Evolutionary conservation across 805 yeast species (phyloP).

Genomic region (Wickerhamomyces bovis): DNA sequence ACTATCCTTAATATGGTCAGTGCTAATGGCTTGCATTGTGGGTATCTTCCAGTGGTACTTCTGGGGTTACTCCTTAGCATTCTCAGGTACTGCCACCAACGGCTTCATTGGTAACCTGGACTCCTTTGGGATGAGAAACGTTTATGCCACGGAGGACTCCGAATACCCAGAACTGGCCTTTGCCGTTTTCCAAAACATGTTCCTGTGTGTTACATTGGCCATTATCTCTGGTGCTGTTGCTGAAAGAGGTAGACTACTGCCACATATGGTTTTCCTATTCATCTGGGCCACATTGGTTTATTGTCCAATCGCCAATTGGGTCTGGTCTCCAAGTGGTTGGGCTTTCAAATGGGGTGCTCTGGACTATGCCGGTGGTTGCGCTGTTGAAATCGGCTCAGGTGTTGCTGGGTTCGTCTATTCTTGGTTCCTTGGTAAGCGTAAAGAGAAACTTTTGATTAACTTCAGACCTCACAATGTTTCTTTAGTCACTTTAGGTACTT

Average conservation of each 20-base stretch:
- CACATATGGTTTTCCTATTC: constrained; percentile 76
- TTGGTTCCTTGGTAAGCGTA: constrained; percentile 76
- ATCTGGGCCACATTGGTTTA: constrained; percentile 89
- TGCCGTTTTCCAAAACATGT: constrained; percentile 87
- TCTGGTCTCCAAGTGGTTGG: constrained; percentile 94
- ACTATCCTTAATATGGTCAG: constrained; percentile 75
- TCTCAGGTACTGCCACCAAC: constrained; percentile 72
- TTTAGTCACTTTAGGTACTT: constrained; percentile 82
- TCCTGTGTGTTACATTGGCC: constrained; percentile 85
- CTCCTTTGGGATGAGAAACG: constrained; percentile 74
- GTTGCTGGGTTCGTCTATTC: constrained; percentile 84
- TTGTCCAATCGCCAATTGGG: constrained; percentile 94
- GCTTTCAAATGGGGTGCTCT: constrained; percentile 86
- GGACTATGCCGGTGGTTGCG: constrained; percentile 98
- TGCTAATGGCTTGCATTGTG: constrained; percentile 65
- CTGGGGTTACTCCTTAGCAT: constrained; percentile 96
- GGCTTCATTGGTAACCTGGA: constrained; percentile 84
- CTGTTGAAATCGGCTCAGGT: constrained; percentile 90
- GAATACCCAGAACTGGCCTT: constrained; percentile 77
- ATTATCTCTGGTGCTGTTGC: constrained; percentile 90
- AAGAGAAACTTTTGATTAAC: constrained; percentile 67
- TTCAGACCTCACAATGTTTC: constrained; percentile 95
- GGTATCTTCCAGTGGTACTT: constrained; percentile 91
- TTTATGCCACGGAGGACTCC: constrained; percentile 41
- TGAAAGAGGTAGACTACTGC: constrained; percentile 86